Base-by-base conservation (phyloP, 768 basidiomycete species). In the Rhodotorula diobovata region DNA sequence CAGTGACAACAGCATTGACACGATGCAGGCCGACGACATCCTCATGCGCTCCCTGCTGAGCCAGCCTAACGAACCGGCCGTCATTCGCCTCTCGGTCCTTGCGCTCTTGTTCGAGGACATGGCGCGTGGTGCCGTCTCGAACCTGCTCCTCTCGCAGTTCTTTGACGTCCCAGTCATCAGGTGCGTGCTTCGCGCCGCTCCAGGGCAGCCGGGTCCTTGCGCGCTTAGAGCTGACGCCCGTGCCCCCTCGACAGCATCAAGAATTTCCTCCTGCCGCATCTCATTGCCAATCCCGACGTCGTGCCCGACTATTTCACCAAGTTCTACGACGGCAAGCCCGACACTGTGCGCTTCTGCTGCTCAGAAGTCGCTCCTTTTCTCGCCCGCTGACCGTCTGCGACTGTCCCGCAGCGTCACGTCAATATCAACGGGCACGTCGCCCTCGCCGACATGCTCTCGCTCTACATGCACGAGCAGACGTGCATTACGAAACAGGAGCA, bases 11-110 rank as follows among this genome's bases (percentile, higher is more conserved):
- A 32, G 12, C 14, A 1, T 4, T 23, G 46, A 69, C 28, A 72
- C 73, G 8, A 45, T 66, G 23, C 20, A 20, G 0, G 41, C 53
- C 7, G 67, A 69, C 28, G 77, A 76, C 59, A 63, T 71, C 10
- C 64, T 77, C 53, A 58, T 67, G 43, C 60, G 77, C 37, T 34
- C 68, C 1, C 60, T 76, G 1, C 68, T 77, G n/a, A 46, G 63
- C 15, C 66, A 71, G 14, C 75, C 75, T 1, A 32, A 70, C 9
- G 30, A 70, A 35, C 75, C 75, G 0, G 75, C 77, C 28, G 67
- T 77, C 35, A 67, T 77, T 43, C 66, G 68, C 41, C 35, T 70
- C 0, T 68, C 62, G 46, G 65, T 74, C 12, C 63, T 75, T 30
- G 75, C 70, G 1, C 57, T 76, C 9, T 28, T 46, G 5, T 76